phyloP scores from a whole-genome alignment of 352 stramenopile genomes.

The Globisporangium acanthophoron region DNA sequence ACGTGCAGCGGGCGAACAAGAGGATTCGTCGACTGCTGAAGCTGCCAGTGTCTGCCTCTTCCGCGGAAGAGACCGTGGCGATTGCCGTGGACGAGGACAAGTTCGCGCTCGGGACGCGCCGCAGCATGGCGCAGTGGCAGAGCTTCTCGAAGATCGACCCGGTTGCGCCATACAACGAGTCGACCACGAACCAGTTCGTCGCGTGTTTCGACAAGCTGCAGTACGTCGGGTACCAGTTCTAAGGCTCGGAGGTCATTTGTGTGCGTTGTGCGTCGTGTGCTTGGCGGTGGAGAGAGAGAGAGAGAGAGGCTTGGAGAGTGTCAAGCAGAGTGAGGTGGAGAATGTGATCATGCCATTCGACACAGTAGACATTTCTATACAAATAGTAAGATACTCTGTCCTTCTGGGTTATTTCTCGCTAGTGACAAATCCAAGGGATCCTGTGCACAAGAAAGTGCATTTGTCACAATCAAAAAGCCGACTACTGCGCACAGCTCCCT shows the following conservation, averaged over 20 bases:
- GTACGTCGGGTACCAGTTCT: conserved; percentile 50
- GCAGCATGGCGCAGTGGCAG: conserved; percentile 54
- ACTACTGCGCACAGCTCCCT: neutral
- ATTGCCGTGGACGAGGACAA: conserved; percentile 24
- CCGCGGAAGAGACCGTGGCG: conserved; percentile 13
- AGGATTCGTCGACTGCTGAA: conserved; percentile 63
- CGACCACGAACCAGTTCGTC: conserved; percentile 85
- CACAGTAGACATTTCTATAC: neutral
- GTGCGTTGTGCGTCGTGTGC: neutral
- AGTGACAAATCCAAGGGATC: neutral
- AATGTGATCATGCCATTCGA: neutral
- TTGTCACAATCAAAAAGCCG: conserved; percentile 1
- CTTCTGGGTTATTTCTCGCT: neutral
- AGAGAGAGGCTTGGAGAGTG: neutral
- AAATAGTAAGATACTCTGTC: neutral
- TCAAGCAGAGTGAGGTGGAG: neutral
- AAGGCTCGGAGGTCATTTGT: neutral
- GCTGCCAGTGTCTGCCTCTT: conserved; percentile 32
- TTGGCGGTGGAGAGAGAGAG: neutral
- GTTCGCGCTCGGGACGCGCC: conserved; percentile 42
- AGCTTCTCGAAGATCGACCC: conserved; percentile 65
- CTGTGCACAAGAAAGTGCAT: too few relatives aligned
- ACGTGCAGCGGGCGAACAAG: conserved; percentile 28
- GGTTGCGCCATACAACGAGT: conserved; percentile 56
- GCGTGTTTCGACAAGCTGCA: conserved; percentile 47